Percentiles rank a stretch among this genome's conserved stretches.
phyloP scores from a whole-genome alignment of 139 green algal species.

The Chlorella sp. region DNA sequence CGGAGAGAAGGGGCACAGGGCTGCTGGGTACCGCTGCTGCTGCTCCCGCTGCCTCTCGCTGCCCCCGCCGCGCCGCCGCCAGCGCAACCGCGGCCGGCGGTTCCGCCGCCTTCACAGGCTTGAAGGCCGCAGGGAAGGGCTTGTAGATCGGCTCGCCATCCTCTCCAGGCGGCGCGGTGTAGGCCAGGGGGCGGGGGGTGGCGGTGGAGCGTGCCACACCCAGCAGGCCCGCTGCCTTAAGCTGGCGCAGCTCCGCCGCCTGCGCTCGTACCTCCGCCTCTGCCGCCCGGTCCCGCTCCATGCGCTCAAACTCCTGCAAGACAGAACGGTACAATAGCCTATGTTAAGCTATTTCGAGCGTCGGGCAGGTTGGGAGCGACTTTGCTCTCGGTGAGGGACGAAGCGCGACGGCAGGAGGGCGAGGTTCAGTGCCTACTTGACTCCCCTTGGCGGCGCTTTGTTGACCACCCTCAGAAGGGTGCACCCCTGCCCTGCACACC shows the following conservation, averaged over 20 bases:
- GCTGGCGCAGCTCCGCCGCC: slow-evolving; percentile 40
- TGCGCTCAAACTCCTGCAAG: slow-evolving; percentile 49
- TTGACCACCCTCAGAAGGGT: too few species aligned
- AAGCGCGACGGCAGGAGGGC: neutral
- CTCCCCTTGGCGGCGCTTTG: too few species aligned
- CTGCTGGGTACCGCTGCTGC: neutral
- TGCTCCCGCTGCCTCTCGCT: neutral
- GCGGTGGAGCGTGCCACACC: slow-evolving; percentile 45
- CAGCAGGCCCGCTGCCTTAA: slow-evolving; percentile 32
- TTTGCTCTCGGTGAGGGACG: neutral
- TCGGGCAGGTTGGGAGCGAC: too few species aligned
- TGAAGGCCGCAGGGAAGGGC: slow-evolving; percentile 78
- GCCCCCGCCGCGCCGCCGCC: neutral
- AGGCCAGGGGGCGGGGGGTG: slow-evolving; percentile 84
- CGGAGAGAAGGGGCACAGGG: too few species aligned
- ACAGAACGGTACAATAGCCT: too few species aligned
- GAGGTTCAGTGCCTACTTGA: neutral
- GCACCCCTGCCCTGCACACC: too few species aligned
- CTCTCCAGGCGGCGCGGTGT: slow-evolving; percentile 77
- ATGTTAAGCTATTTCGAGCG: too few species aligned
- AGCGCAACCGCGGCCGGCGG: neutral
- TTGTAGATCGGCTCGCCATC: slow-evolving; percentile 79
- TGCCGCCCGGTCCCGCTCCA: slow-evolving; percentile 48
- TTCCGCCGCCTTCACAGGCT: slow-evolving; percentile 81
- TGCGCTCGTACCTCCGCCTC: slow-evolving; percentile 51